Conservation (phyloP, 192 early-diverging fungal species). For the Backusella mclennaniae region DNA sequence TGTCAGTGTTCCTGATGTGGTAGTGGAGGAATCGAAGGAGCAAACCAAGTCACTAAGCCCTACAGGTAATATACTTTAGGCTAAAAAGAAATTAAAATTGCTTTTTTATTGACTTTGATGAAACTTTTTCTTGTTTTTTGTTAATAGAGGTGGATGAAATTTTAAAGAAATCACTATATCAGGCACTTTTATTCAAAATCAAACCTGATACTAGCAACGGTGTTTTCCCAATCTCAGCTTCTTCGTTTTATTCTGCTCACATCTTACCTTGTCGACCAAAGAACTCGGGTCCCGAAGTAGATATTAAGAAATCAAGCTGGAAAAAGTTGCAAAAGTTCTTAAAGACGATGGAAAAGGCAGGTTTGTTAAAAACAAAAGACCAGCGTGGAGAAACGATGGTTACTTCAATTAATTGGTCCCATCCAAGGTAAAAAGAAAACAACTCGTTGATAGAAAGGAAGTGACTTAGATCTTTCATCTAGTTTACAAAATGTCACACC, state of each 20-base stretch:
- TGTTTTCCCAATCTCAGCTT: constrained; percentile 72
- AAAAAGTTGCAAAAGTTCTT: constrained; percentile 91
- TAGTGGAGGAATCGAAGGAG: neutral
- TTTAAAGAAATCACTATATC: constrained; percentile 67
- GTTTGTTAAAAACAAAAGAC: constrained; percentile 81
- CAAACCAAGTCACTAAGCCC: neutral
- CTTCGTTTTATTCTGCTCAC: constrained; percentile 73
- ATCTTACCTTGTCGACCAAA: constrained; percentile 67
- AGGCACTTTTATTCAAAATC: constrained; percentile 68
- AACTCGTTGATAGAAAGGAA: neutral
- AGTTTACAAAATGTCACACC: constrained; percentile 12
- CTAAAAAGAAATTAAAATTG: neutral
- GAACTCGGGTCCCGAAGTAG: constrained; percentile 54
- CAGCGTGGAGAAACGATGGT: constrained; percentile 62
- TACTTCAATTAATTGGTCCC: constrained; percentile 56
- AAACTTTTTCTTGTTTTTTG: neutral
- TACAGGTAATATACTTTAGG: neutral
- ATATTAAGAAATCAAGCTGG: constrained; percentile 81
- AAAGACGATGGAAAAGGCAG: constrained; percentile 85
- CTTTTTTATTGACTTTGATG: neutral
- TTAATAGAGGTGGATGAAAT: constrained; percentile 71
- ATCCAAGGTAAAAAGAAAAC: constrained; percentile 28
- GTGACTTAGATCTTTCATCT: neutral
- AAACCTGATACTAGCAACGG: constrained; percentile 47
- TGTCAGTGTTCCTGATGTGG: neutral